These are phyloP conservation scores for Naumovozyma castellii DNA, from an alignment of 805 yeast species.

Conservation along the genomic window DNA sequence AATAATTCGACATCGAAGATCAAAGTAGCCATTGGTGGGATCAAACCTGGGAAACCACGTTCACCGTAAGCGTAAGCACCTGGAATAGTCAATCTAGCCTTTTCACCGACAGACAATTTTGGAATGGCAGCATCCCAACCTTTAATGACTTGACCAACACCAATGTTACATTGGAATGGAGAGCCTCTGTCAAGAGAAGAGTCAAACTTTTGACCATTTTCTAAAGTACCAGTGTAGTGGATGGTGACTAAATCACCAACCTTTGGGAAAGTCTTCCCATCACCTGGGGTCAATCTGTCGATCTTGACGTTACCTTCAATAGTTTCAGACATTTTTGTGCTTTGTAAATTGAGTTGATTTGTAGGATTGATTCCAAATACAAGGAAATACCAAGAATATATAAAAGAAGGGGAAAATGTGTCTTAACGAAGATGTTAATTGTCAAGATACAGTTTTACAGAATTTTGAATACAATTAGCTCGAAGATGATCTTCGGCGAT, in stretches of 20 bases:
- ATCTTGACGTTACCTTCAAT: constrained; percentile 34
- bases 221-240: constrained; percentile 92
- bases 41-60: constrained; percentile 92
- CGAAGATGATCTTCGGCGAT: no score
- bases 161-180: constrained; percentile 89
- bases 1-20: constrained; percentile 72
- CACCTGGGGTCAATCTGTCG: constrained; percentile 45
- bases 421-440: no score
- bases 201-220: constrained; percentile 92
- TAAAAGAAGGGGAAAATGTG: no score
- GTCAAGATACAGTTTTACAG: no score
- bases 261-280: constrained; percentile 79
- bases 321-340: constrained; percentile 25
- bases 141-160: constrained; percentile 91
- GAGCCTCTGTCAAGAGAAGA: constrained; percentile 90
- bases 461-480: no score
- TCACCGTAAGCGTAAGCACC: constrained; percentile 89
- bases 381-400: no score
- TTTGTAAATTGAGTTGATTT: neutral
- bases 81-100: constrained; percentile 86
- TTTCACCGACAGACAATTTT: constrained; percentile 83
- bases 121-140: constrained; percentile 98
- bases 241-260: constrained; percentile 83
- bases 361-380: no score
- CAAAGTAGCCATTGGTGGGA: constrained; percentile 94